Evolutionary conservation across 768 basidiomycete species (phyloP), one percentile per base, ranked within the genome.

Genomic region (Panellus pusillus): DNA sequence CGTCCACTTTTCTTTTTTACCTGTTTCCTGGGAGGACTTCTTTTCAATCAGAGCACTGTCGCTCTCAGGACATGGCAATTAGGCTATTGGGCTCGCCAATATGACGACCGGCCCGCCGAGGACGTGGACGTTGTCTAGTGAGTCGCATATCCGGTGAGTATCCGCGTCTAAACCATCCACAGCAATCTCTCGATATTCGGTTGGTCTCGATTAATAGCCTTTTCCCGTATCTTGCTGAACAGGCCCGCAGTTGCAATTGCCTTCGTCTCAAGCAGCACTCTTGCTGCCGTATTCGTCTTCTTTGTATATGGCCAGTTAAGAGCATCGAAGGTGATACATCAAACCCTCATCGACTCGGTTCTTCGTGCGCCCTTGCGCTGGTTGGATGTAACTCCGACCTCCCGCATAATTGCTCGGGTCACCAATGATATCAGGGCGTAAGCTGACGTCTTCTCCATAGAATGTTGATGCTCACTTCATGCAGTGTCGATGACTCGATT

Each of bases 351-450:
- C 17, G 45, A 67, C 9, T 67, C 75, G 8, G 63, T 80, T 1
- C 65, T 80, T 9, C 71, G 74, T 0, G 76, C 79, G 3, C 80
- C 80, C 1, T 58, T 81, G 18, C 68, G 76, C 68, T 76, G 49
- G 51, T 62, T 67, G 6, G 54, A 56, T 29, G 51, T 50, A 14
- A 65, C 64, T 0, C 58, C 63, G 3, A 50, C 58, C 6, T 57
- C 61, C 12, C 74, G 80, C 2, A 74, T 82, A 52, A 75, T 79
- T 36, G 68, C 77, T 13, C 71, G 79, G 17, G 76, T 76, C 50
- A 80, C 79, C 0, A 73, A 78, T 45, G 80, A 81, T 59, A 74
- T 80, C 12, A 66, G 77, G 31, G 55, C 62, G 32, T 35, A 9
- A 35, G 32, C 14, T 35, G 32, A 35, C 14, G 11, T 11, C 14